Percentiles rank a stretch among this genome's conserved stretches.
These are phyloP conservation scores for Licmophora abbreviata DNA, from an alignment of 108 stramenopile genomes.

Conservation along the genomic window DNA sequence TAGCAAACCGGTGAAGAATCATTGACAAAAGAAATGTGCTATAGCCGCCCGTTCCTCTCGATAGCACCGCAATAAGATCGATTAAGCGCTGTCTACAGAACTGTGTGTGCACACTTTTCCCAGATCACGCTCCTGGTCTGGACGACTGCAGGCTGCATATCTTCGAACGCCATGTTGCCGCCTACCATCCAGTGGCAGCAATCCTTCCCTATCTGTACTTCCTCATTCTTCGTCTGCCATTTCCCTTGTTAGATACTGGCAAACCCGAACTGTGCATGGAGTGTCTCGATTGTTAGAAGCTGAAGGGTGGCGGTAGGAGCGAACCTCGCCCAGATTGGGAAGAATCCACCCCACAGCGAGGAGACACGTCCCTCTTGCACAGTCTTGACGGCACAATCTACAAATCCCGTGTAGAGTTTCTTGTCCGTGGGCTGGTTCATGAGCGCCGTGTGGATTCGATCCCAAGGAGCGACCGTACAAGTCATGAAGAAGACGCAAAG, in stretches of 20 bases:
- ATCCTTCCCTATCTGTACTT: too few relatives aligned
- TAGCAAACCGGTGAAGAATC: too few relatives aligned
- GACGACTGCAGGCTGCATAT: too few relatives aligned
- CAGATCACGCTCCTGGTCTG: too few relatives aligned
- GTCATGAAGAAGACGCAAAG: conserved; percentile 29
- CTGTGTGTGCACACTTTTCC: too few relatives aligned
- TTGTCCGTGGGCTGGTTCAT: conserved; percentile 53
- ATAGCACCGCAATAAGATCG: too few relatives aligned
- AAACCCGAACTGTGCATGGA: conserved; percentile 33
- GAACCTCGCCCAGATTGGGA: conserved; percentile 64
- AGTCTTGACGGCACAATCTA: conserved; percentile 49
- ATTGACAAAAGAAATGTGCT: too few relatives aligned
- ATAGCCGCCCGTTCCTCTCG: too few relatives aligned
- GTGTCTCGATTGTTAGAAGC: conserved; percentile 42
- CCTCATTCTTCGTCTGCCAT: too few relatives aligned
- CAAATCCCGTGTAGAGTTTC: conserved; percentile 38
- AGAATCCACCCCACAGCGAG: conserved; percentile 46
- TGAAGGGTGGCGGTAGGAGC: conserved; percentile 60
- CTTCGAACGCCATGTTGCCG: too few relatives aligned
- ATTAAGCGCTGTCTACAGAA: too few relatives aligned
- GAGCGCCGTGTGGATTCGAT: conserved; percentile 36
- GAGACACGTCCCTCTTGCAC: conserved; percentile 29
- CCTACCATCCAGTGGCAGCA: too few relatives aligned
- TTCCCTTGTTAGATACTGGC: conserved; percentile 33
- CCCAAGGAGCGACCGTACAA: conserved; percentile 36